Evolutionary conservation across 2,329 filamentous ascomycete genomes (phyloP), one percentile per base, ranked within the genome.

Genomic region (Ramularia collo-cygni): DNA sequence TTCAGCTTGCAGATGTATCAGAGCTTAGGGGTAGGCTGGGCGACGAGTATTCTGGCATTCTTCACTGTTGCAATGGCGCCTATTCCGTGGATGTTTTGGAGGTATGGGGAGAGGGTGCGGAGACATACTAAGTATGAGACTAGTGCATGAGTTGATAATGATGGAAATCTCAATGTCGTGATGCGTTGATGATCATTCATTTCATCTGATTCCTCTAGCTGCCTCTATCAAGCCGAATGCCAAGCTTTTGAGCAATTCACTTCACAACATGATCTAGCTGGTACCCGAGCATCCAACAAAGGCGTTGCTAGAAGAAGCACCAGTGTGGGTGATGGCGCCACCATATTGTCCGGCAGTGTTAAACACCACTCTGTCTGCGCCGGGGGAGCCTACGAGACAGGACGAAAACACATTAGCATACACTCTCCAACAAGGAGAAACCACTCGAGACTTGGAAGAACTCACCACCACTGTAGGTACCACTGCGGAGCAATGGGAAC

Each of bases 261-360:
- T n/a, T n/a, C n/a, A n/a, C n/a, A n/a, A n/a, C 21, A 24, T 24
- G 33, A 26, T 44, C 44, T 57, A 62, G 8, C 42, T 54, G 32
- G 61, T 64, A 19, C 65, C 65, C 29, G 57, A 58, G 58, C 81
- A 85, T n/a, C 68, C 72, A 40, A 85, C 77, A 62, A 85, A 85
- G 62, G 74, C 68, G 59, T 84, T 79, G 6, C 78, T 78, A 36
- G 71, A 76, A 13, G 81, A 76, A 13, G 81, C 81, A 18, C 81
- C 81, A 15, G 77, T 82, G 55, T 85, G 82, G 0, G 82, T 85
- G 47, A 85, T 82, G 18, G 74, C 66, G 27, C 79, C 81, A 10
- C 78, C 81, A 31, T 75, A 69, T 42, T 71, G 43, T 51, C 79
- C 74, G 12, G 62, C 45, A 0, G 55, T 66, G 55, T 77, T 80